Evolutionary conservation across 2,329 filamentous ascomycete species (phyloP), one percentile per base, ranked within the genome.

Genomic region (Shiraia bambusicola): DNA sequence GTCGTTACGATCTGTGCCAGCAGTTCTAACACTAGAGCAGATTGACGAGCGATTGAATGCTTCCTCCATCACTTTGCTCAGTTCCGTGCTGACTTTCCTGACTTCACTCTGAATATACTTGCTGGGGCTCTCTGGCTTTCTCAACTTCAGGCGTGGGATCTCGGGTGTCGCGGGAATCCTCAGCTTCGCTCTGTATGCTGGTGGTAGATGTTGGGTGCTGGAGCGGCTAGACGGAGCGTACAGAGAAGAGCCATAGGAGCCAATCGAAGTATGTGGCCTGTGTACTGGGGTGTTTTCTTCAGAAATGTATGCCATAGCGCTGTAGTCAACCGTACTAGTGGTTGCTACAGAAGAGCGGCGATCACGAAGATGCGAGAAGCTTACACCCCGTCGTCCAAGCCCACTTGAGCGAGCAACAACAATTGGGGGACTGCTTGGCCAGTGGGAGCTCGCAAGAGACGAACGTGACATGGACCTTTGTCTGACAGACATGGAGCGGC

Each of bases 61-160:
- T 59, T 93, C 88, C 60, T 97, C 91, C 60, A 91, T 94, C 44
- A 93, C 88, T 67, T 89, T 88, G 35, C 89, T 88, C 47, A 96
- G 83, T 57, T 89, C 89, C 56, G 81, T 82, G 55, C 89, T 95
- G 42, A 94, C 86, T 56, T 92, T 85, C 6, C 88, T 79, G 39
- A 93, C 80, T 63, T 95, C 91, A 44, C 90, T 88, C 54, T 81
- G 84, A 69, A 82, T 84, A 34, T 75, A 72, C 28, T 78, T 73
- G 40, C 71, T 75, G 1, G 73, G 74, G 31, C 63, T 75, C 63
- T 62, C 70, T 50, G 47, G 69, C 49, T 64, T 77, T 34, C 66
- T 62, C 6, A 63, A 37, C n/a, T 53, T 55, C 14, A 67, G 36
- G 5, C 56, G 55, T 12, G 64, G 52, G 27, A 58, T 58, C 33